Base-by-base conservation (phyloP, 768 basidiomycete genomes). In the Naganishia randhawae region DNA sequence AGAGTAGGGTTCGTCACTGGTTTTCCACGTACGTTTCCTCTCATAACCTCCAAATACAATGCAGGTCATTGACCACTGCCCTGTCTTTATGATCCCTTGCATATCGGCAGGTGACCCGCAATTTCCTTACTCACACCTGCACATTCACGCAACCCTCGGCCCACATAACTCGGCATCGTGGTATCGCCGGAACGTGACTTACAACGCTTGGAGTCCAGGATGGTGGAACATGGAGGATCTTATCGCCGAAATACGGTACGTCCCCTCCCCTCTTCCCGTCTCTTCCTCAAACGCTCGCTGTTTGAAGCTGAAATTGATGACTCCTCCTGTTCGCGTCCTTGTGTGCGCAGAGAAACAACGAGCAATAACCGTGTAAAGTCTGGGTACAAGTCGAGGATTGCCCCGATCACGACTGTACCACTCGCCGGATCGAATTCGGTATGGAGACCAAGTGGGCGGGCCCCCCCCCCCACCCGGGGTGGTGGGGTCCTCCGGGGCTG, bases 141-240 rank as follows among this genome's bases (percentile, higher is more conserved):
- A 67, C 31, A 42, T 67, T 6, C 66, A 67, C 45, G 66, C 66
- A 8, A 22, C 45, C 13, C 41, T 55, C 9, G 54, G 54, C 1
- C 39, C 39, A n/a, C 33, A 25, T 22, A 42, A 67, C 29, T 4
- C 42, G 0, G 66, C 42, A 13, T 67, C 66, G 7, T 55, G 27
- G 31, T 67, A 50, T 31, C n/a, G 54, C 16, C 53, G 55, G 17
- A 45, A 14, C 14, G 22, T 67, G 11, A 55, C 45, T 3, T 50
- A 57, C 54, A 61, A 50, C 29, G 16, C 29, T 19, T 42, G 57
- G 57, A 61, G 37, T 41, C 57, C 55, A 3, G 54, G 66, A 14
- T 67, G 66, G 66, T 67, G 55, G 32, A 37, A 29, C 11, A 32
- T 67, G n/a, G 66, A 67, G 42, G 66, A 67, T n/a, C 32, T 67